Conservation (phyloP, 306 rosid genomes). For the Hippophae tibetana region DNA sequence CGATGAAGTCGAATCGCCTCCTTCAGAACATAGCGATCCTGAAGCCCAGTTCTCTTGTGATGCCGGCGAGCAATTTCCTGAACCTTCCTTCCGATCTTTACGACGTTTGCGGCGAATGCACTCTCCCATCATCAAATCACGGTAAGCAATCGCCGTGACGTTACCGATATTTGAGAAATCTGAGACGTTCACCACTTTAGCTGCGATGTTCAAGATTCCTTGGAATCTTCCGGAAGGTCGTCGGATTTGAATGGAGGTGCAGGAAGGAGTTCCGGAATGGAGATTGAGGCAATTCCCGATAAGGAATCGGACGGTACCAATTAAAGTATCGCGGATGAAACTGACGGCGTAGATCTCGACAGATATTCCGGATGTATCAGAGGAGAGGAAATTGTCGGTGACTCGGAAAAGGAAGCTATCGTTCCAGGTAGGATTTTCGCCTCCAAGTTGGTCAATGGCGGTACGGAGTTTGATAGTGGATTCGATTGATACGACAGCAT, state of each 20-base stretch:
- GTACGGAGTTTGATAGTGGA: slow-evolving; percentile 53
- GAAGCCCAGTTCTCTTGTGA: slow-evolving; percentile 32
- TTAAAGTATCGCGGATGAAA: slow-evolving; percentile 38
- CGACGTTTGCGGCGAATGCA: slow-evolving; percentile 18
- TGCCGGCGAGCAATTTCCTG: slow-evolving; percentile 26
- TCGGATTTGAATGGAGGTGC: slow-evolving; percentile 66
- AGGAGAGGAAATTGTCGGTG: slow-evolving; percentile 51
- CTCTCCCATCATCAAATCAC: slow-evolving; percentile 67
- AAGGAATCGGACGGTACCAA: slow-evolving; percentile 70
- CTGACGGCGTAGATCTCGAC: slow-evolving; percentile 64
- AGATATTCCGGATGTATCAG: slow-evolving; percentile 59
- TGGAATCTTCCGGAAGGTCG: slow-evolving; percentile 76
- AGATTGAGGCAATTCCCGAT: slow-evolving; percentile 43
- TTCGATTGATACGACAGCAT: slow-evolving; percentile 64
- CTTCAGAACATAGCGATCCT: slow-evolving; percentile 32
- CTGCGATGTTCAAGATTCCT: slow-evolving; percentile 69
- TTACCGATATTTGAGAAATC: slow-evolving; percentile 34
- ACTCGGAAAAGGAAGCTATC: slow-evolving; percentile 82
- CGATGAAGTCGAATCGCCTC: slow-evolving; percentile 34
- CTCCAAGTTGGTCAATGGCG: slow-evolving; percentile 53
- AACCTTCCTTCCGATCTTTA: slow-evolving; percentile 10
- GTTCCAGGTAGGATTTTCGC: slow-evolving; percentile 79
- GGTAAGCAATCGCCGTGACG: slow-evolving; percentile 54
- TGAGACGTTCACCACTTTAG: slow-evolving; percentile 35
- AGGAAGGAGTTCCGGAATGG: slow-evolving; percentile 35